phyloP scores from a whole-genome alignment of 1,284 basidiomycete genomes.

The Termitomyces sp. region DNA sequence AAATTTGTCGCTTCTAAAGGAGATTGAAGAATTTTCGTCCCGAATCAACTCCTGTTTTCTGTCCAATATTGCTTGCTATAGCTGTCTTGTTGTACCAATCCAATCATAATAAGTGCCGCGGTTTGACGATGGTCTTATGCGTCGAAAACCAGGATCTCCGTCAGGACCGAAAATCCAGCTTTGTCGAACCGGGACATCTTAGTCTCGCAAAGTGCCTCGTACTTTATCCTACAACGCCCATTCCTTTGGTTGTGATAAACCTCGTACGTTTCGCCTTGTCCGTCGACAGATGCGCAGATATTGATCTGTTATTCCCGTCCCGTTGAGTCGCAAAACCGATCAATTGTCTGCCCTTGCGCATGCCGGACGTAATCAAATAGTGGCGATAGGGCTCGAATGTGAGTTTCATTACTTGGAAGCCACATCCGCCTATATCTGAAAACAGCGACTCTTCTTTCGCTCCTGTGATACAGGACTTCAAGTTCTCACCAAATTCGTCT shows the following conservation, averaged over 20 bases:
- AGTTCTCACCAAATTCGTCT: no score
- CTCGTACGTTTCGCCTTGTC: background rate
- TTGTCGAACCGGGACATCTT: background rate
- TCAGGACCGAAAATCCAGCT: background rate
- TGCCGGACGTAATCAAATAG: no score
- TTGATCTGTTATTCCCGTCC: background rate
- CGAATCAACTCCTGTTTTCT: background rate
- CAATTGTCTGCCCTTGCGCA: background rate
- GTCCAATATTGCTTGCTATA: slow-evolving; percentile 2
- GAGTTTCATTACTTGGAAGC: no score
- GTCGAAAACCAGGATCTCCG: background rate
- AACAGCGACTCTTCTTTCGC: no score
- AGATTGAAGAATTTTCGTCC: slow-evolving; percentile 6
- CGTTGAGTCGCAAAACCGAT: background rate
- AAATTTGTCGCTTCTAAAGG: slow-evolving; percentile 36
- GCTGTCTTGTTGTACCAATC: background rate
- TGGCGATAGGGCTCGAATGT: no score
- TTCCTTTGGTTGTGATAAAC: background rate
- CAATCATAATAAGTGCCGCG: background rate
- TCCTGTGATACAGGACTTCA: no score
- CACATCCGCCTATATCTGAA: no score
- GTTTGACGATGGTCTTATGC: background rate
- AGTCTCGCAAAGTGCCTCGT: background rate
- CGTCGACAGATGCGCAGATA: background rate
- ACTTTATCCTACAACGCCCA: background rate